These are phyloP conservation scores for Cercospora nicotianae DNA, from an alignment of 2,329 filamentous ascomycete species.

Conservation along the genomic window DNA sequence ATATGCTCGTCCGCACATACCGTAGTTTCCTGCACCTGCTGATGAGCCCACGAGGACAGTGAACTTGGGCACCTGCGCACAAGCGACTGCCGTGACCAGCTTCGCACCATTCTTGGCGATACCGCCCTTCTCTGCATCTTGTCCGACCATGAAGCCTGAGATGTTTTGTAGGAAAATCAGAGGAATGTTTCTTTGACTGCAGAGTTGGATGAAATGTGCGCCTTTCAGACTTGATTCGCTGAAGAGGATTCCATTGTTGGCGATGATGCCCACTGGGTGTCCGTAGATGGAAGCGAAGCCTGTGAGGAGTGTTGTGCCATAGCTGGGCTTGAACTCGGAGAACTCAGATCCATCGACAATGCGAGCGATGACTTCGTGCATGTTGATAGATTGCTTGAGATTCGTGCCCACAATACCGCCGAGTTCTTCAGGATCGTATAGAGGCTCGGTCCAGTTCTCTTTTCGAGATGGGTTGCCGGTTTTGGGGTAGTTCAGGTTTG, in stretches of 20 bases:
- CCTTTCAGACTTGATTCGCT: constrained; percentile 87
- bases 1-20: constrained; percentile 95
- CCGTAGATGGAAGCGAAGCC: constrained; percentile 85
- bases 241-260: constrained; percentile 95
- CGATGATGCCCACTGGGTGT: constrained; percentile 86
- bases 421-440: constrained; percentile 78
- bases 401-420: constrained; percentile 88
- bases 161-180: constrained; percentile 96
- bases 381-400: constrained; percentile 78
- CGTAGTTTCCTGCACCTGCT: constrained; percentile 95
- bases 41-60: constrained; percentile 93
- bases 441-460: constrained; percentile 65
- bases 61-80: constrained; percentile 92
- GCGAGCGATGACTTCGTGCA: constrained; percentile 86
- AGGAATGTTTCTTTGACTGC: constrained; percentile 83
- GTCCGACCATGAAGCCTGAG: constrained; percentile 95
- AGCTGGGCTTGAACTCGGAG: constrained; percentile 90
- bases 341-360: constrained; percentile 90
- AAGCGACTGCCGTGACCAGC: constrained; percentile 91
- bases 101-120: constrained; percentile 99
- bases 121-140: constrained; percentile 85
- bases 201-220: constrained; percentile 95
- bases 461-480: constrained; percentile 42
- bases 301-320: constrained; percentile 85
- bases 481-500: constrained; percentile 84